Conservation (phyloP, 345 rosid genomes). For the Murraya koenigii region DNA sequence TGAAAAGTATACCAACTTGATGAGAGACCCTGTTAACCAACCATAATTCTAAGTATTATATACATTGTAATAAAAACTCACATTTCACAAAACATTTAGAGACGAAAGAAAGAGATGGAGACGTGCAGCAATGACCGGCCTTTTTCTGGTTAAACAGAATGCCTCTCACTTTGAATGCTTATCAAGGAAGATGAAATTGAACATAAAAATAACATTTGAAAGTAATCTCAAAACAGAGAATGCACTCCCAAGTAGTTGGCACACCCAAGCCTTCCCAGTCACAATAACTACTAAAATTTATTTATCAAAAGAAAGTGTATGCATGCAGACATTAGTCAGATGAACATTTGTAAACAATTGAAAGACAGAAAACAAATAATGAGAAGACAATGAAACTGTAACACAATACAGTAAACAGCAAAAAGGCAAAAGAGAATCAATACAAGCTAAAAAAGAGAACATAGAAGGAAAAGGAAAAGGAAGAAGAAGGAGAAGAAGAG, state of each 20-base stretch:
- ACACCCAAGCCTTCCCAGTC: not conserved
- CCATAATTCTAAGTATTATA: not conserved
- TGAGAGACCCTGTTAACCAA: conserved; percentile 76
- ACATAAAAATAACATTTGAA: not conserved
- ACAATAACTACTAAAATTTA: not conserved
- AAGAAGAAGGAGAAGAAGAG: not conserved
- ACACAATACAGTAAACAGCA: too few species aligned
- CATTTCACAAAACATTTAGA: not conserved
- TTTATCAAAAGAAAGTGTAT: too few species aligned
- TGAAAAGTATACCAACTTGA: conserved; percentile 94
- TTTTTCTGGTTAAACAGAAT: not conserved
- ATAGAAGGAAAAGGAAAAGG: not conserved
- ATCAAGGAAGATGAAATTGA: not conserved
- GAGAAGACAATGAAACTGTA: too few species aligned
- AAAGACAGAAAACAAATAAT: too few species aligned
- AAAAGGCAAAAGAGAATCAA: too few species aligned
- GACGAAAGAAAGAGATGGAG: not conserved
- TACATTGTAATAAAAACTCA: not conserved
- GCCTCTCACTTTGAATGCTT: not conserved
- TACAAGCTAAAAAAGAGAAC: too few species aligned
- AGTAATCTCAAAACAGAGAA: not conserved
- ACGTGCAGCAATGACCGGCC: not conserved
- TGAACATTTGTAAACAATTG: too few species aligned
- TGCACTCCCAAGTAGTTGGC: not conserved
- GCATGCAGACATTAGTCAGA: too few species aligned